These are phyloP conservation scores for Fusarium nygamai DNA, from an alignment of 2,329 filamentous ascomycete species.

Conservation along the genomic window DNA sequence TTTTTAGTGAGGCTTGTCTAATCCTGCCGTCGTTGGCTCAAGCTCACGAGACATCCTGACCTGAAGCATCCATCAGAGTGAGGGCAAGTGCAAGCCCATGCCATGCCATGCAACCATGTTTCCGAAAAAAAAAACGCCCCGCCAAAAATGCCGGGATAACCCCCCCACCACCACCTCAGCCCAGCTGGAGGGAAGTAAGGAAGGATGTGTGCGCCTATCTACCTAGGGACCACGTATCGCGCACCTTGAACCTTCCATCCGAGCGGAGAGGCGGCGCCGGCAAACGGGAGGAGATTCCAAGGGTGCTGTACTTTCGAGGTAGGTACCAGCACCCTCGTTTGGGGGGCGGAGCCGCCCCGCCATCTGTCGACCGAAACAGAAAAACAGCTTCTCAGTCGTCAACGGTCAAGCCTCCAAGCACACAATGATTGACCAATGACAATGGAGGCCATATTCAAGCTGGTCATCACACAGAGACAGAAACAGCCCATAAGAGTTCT, in stretches of 20 bases:
- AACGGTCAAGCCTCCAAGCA: conserved; percentile 12
- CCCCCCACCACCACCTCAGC: conserved; percentile 20
- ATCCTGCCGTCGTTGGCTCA: conserved; percentile 15
- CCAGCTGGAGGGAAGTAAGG: not conserved
- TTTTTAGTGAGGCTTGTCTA: conserved; percentile 35
- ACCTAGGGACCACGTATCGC: not conserved
- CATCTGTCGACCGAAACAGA: conserved; percentile 29
- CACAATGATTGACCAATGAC: conserved; percentile 20
- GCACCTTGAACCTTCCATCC: not conserved
- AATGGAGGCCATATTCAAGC: not conserved
- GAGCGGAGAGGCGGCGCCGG: not conserved
- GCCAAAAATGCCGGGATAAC: conserved; percentile 17
- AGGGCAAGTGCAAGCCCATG: conserved; percentile 5
- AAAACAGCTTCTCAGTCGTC: conserved; percentile 26
- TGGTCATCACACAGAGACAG: conserved; percentile 5
- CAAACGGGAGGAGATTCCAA: not conserved
- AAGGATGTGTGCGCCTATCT: not conserved
- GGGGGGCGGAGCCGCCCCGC: conserved; percentile 33
- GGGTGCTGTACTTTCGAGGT: not conserved
- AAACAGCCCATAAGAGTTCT: conserved; percentile 25
- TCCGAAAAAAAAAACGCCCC: conserved; percentile 16
- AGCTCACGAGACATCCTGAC: conserved; percentile 31
- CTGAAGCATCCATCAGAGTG: conserved; percentile 9
- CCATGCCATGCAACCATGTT: conserved; percentile 25
- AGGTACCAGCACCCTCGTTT: not conserved